Percentiles rank a stretch among this genome's conserved stretches.
phyloP scores from a whole-genome alignment of 2,329 filamentous ascomycete genomes.

The Aspergillus spinulosporus region DNA sequence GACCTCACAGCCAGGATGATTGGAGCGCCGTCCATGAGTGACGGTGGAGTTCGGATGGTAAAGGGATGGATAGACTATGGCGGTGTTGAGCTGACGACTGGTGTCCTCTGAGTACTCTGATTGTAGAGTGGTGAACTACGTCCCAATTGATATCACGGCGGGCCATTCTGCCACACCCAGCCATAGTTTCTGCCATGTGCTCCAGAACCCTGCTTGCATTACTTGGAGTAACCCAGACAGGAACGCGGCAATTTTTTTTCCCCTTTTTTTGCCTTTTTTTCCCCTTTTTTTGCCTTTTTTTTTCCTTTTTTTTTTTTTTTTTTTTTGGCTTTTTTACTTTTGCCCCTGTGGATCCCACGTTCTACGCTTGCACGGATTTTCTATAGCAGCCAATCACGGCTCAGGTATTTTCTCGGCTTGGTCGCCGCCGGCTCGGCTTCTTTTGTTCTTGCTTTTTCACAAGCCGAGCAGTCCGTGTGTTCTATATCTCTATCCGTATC shows the following conservation, averaged over 20 bases:
- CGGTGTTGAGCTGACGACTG: background rate
- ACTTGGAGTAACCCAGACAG: too few relatives aligned
- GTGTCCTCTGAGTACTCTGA: background rate
- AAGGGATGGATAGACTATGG: background rate
- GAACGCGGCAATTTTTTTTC: too few relatives aligned
- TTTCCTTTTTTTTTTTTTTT: too few relatives aligned
- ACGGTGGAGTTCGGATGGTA: background rate
- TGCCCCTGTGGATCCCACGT: slow-evolving; percentile 3
- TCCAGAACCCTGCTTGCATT: background rate
- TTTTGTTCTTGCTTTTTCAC: background rate
- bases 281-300: too few relatives aligned
- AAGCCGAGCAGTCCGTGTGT: background rate
- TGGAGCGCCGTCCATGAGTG: background rate
- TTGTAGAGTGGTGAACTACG: background rate
- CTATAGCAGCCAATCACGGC: background rate
- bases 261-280: too few relatives aligned
- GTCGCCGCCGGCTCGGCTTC: background rate
- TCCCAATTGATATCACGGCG: background rate
- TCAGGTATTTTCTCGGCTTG: background rate
- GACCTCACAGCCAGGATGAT: background rate
- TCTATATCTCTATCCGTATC: background rate
- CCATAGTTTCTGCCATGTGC: background rate
- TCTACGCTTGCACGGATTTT: background rate
- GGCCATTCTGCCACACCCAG: background rate
- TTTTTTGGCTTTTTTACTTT: background rate